Percentiles rank a stretch among this genome's conserved stretches.
Evolutionary conservation across 441 rosid genomes (phyloP).

Genomic region (Erodium chrysanthum): DNA sequence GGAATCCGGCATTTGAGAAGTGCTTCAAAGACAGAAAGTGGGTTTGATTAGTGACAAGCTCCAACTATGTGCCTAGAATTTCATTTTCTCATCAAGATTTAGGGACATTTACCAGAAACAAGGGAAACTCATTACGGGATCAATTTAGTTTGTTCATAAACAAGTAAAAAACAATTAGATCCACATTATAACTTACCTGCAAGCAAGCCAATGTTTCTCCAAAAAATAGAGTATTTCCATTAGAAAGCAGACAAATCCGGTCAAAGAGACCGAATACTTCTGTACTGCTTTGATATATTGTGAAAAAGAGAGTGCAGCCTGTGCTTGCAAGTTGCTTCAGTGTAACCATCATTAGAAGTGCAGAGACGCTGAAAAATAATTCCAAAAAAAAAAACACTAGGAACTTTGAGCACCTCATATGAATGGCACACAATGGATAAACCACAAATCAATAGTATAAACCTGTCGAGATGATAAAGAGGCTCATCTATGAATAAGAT

Average conservation of each 20-base stretch:
- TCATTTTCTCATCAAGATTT: background rate
- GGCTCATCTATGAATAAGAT: constrained; percentile 91
- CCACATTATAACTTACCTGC: constrained; percentile 46
- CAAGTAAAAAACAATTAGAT: background rate
- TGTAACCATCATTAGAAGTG: constrained; percentile 98
- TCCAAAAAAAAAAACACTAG: constrained; percentile 15
- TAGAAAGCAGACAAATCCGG: constrained; percentile 88
- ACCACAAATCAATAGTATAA: background rate
- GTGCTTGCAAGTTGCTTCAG: constrained; percentile 90
- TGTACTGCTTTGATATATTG: constrained; percentile 87
- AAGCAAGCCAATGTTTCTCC: constrained; percentile 97
- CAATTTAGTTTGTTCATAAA: background rate
- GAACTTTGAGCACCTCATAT: background rate
- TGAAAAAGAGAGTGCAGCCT: constrained; percentile 89
- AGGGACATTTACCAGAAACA: background rate
- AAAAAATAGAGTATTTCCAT: constrained; percentile 92
- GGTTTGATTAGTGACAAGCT: constrained; percentile 21
- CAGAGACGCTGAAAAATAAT: constrained; percentile 59
- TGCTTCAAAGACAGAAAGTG: constrained; percentile 48
- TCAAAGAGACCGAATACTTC: constrained; percentile 99
- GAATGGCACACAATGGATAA: background rate
- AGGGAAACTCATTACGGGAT: background rate
- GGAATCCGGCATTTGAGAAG: constrained; percentile 98
- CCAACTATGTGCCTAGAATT: background rate
- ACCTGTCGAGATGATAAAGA: constrained; percentile 97